phyloP scores from a whole-genome alignment of 2,329 filamentous ascomycete species.

The Truncatella angustata region DNA sequence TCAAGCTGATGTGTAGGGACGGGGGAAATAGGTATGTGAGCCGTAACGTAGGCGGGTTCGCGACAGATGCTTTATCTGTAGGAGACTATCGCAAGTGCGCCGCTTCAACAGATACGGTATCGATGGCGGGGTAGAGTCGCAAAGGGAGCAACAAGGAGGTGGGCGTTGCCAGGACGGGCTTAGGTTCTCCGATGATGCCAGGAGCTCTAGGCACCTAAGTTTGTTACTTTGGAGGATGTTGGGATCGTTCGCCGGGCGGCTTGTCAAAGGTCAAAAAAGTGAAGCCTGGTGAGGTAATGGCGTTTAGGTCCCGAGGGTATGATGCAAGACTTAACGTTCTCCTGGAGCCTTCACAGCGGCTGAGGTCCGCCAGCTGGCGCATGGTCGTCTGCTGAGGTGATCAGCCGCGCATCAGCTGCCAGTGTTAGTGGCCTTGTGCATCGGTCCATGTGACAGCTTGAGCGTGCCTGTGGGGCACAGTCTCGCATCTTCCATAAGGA shows the following conservation, averaged over 20 bases:
- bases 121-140: conserved; percentile 4
- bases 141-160: not conserved
- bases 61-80: conserved; percentile 11
- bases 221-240: not conserved
- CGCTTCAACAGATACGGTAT: not conserved
- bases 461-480: no score
- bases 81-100: conserved; percentile 7
- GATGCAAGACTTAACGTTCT: conserved; percentile 12
- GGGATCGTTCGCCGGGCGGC: not conserved
- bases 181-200: not conserved
- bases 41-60: not conserved
- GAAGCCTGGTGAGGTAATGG: conserved; percentile 8
- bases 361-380: conserved; percentile 2
- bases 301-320: conserved; percentile 12
- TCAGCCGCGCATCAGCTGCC: not conserved
- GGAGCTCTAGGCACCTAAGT: not conserved
- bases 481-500: no score
- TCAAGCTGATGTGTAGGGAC: not conserved
- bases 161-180: not conserved
- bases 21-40: not conserved
- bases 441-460: not conserved
- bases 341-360: not conserved
- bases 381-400: not conserved
- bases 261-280: not conserved
- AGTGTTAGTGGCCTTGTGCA: not conserved